Evolutionary conservation across 805 yeast species (phyloP), one percentile per base, ranked within the genome.

Genomic region (Priceomyces medius): DNA sequence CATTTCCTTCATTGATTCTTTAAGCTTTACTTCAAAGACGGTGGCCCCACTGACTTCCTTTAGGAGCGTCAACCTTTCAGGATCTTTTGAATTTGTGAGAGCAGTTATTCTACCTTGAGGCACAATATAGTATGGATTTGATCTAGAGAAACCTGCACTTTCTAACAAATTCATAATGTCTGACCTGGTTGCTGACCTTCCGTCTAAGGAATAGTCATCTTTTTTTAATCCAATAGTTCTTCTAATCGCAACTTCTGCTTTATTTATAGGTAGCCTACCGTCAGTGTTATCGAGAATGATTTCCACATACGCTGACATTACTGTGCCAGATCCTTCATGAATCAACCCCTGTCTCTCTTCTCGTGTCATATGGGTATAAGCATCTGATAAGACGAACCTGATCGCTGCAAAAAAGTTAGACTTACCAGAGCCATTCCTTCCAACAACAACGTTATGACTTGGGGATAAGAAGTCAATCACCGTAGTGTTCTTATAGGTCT

Each of bases 1-100:
- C 89, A 90, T 87, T 51, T 88, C 91, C 56, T 82, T 84, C 45
- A 74, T 66, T 1, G 96, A 86, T 43, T 89, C 96, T 43, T 75
- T 77, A 41, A 90, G 70, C 59, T 87, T 86, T 28, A 75, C 68
- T 55, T 93, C 98, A 65, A 91, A 93, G 2, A 90, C 85, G 44
- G 81, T 83, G 0, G 98, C 96, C 14, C 99, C 99, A 21, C 97
- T 93, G 24, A 91, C 96, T 55, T 89, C 96, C 50, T 91, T 89
- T 50, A 93, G 67, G 29, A 90, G 66, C 26, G 77, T 74, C 38
- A 91, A 70, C 46, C 97, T 77, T 56, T 90, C 97, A 2, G 77
- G 56, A 56, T 89, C 97, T 51, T 86, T 86, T 0, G 97, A 91
- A 56, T 88, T 88, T 0, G 98, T 91, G 44, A 93, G 71, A 0